Percentiles rank a stretch among this genome's conserved stretches.
phyloP scores from a whole-genome alignment of 1,284 basidiomycete species.

The Pterulicium gracile region DNA sequence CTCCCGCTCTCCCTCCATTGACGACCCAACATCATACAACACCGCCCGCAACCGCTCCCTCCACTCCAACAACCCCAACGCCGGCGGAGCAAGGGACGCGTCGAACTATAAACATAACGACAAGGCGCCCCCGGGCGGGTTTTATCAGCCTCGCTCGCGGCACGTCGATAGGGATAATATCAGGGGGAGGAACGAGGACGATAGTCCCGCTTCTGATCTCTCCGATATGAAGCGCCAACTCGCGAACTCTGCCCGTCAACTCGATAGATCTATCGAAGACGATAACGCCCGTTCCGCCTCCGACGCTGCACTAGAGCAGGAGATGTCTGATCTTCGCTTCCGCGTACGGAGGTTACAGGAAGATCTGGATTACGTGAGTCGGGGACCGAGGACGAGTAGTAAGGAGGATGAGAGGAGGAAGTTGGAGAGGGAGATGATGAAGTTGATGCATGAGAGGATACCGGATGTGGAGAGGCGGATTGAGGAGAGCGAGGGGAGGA shows the following conservation, averaged over 20 bases:
- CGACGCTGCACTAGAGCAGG: constrained; percentile 83
- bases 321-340: constrained; percentile 83
- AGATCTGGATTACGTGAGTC: constrained; percentile 85
- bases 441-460: constrained; percentile 84
- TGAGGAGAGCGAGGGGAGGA: constrained; percentile 69
- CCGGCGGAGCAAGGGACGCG: constrained; percentile 65
- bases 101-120: constrained; percentile 89
- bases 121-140: constrained; percentile 40
- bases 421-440: constrained; percentile 83
- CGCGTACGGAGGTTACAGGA: constrained; percentile 85
- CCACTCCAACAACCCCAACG: constrained; percentile 40
- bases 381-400: constrained; percentile 61
- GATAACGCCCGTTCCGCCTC: constrained; percentile 56
- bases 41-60: constrained; percentile 67
- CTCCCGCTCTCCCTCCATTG: constrained; percentile 43
- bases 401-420: constrained; percentile 84
- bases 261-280: constrained; percentile 64
- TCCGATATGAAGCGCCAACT: constrained; percentile 84
- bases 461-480: constrained; percentile 87
- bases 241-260: constrained; percentile 71
- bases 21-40: constrained; percentile 35
- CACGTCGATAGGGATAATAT: constrained; percentile 86
- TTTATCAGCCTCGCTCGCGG: constrained; percentile 81
- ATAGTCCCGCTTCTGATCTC: constrained; percentile 66
- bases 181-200: constrained; percentile 62